Evolutionary conservation across 495 filamentous ascomycete species (phyloP), one percentile per base, ranked within the genome.

Genomic region (Evernia prunastri): DNA sequence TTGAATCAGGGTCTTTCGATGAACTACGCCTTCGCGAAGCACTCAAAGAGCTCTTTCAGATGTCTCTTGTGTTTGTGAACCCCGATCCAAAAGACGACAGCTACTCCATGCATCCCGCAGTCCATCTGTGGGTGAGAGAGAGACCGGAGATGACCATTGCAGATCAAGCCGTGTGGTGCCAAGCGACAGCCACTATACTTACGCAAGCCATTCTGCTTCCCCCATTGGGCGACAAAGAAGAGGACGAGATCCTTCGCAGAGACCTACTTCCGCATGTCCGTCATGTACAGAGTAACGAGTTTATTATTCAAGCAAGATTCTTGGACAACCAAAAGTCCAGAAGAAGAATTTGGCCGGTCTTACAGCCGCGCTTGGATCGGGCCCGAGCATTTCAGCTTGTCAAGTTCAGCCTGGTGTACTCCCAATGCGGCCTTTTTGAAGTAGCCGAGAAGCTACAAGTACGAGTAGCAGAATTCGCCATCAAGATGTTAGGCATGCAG

Each of bases 91-190:
- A 59, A 31, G 58, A 60, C 69, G 68, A 75, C 40, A 71, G 68
- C 47, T 78, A 77, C 56, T 76, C 69, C 13, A 77, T 80, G 71
- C 77, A 79, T 68, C 74, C 74, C 27, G 51, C 76, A 10, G 71
- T 78, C 4, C 76, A 80, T 47, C 64, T 51, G n/a, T 80, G 76
- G 76, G 75, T 69, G 1, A 65, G 76, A 39, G 68, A 78, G 42
- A 60, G 76, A 54, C 71, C 74, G 11, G 56, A 68, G 25, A 75
- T 76, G 71, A 67, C 59, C 11, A 60, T 66, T 3, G 35, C 63
- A 27, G 69, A 79, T 56, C 72, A 76, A 64, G 77, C 75, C 12
- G 25, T 80, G 1, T 76, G 75, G 75, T 73, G 67, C 58, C 69
- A 78, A 59, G 71, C 70, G 25, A 65, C 76, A 56, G 66, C 64